Conservation (phyloP, 345 rosid genomes). For the Lepidium sativum region DNA sequence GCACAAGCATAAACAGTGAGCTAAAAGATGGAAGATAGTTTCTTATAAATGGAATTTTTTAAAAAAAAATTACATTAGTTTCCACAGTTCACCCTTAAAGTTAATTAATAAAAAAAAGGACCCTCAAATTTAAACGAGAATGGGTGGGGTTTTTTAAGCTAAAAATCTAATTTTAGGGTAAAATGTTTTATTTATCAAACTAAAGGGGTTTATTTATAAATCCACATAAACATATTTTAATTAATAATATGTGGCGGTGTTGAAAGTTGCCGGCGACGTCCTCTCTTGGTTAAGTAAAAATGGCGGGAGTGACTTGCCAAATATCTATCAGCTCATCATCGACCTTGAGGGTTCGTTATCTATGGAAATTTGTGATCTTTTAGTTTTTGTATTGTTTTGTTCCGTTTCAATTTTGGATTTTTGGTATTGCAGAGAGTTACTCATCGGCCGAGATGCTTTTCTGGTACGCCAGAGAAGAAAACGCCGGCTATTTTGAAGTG, state of each 20-base stretch:
- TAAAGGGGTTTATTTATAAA: neutral
- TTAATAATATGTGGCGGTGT: neutral
- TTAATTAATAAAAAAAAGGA: neutral
- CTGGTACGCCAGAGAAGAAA: slow-evolving; percentile 31
- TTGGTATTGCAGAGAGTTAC: slow-evolving; percentile 25
- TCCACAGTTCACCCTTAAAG: neutral
- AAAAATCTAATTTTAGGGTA: neutral
- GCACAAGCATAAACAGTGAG: neutral
- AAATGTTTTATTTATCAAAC: neutral
- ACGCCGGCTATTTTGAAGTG: slow-evolving; percentile 45
- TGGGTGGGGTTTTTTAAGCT: neutral
- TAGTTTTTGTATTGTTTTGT: neutral
- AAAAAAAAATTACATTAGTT: neutral
- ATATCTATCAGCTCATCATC: neutral
- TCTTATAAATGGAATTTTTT: neutral
- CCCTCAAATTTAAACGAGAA: too few species aligned
- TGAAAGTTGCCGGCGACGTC: neutral
- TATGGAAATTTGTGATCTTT: neutral
- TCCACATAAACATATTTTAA: neutral
- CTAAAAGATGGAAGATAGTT: neutral
- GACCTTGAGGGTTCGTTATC: slow-evolving; percentile 8
- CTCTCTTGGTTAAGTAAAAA: neutral
- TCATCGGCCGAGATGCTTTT: slow-evolving; percentile 35
- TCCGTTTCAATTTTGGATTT: neutral
- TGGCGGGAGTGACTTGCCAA: slow-evolving; percentile 26